Evolutionary conservation across 306 rosid genomes (phyloP).

Genomic region (Gleditsia sinensis): DNA sequence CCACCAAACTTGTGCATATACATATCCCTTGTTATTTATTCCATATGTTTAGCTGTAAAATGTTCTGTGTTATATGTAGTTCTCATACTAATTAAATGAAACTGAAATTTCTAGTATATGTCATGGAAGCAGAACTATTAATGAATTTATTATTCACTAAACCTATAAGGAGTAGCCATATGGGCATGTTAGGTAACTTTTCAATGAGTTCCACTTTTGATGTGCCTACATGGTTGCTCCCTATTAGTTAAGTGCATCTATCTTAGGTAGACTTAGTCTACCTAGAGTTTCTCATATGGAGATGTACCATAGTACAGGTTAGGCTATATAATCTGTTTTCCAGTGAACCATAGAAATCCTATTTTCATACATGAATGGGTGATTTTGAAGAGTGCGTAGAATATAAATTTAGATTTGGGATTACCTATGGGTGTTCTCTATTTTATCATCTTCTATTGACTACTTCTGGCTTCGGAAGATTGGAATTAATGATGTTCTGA

Average conservation of each 20-base stretch:
- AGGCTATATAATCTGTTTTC: conserved; percentile 7
- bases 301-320: not conserved
- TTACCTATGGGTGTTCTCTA: not conserved
- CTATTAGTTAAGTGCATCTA: not conserved
- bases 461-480: not conserved
- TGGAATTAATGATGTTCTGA: conserved; percentile 4
- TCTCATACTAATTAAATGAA: not conserved
- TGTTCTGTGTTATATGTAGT: not conserved
- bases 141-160: not conserved
- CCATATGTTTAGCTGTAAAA: not conserved
- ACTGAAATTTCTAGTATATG: not conserved
- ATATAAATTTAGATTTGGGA: conserved; percentile 4
- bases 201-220: not conserved
- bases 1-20: conserved; percentile 15
- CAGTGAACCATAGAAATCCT: not conserved
- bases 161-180: not conserved
- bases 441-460: not conserved
- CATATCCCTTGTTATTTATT: not conserved
- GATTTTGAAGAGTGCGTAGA: not conserved
- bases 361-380: not conserved
- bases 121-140: conserved; percentile 4
- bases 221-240: not conserved
- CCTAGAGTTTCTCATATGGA: not conserved
- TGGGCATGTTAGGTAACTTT: not conserved
- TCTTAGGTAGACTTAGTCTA: not conserved